Percentiles rank a stretch among this genome's conserved stretches.
Evolutionary conservation across 228 moss, liverwort and hornwort species (phyloP).

Genomic region (Sphagnum fallax): DNA sequence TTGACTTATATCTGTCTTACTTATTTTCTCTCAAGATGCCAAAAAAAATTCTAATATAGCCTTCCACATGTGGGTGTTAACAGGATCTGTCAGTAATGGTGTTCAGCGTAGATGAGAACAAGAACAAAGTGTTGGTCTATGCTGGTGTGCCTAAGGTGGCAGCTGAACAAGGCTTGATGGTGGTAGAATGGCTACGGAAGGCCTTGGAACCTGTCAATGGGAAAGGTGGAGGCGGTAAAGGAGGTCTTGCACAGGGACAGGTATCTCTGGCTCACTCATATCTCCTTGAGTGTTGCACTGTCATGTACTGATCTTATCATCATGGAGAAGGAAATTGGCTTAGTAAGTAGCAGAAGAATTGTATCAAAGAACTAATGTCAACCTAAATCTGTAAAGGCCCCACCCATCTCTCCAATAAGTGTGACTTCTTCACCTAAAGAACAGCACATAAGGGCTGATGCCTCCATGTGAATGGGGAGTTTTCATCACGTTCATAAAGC

Average conservation of each 20-base stretch:
- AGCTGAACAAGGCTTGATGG: constrained; percentile 37
- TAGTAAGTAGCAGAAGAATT: too few species aligned
- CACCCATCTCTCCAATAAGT: too few species aligned
- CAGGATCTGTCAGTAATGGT: constrained; percentile 54
- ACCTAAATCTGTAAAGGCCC: too few species aligned
- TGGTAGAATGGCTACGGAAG: constrained; percentile 45
- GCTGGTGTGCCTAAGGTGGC: constrained; percentile 49
- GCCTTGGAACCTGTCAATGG: constrained; percentile 48
- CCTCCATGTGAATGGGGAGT: too few species aligned
- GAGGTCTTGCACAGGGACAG: constrained; percentile 58
- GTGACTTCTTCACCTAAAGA: too few species aligned
- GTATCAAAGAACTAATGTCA: too few species aligned
- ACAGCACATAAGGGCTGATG: too few species aligned
- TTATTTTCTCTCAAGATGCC: background rate
- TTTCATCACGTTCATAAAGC: too few species aligned
- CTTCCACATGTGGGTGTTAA: constrained; percentile 2
- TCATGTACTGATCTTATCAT: too few species aligned
- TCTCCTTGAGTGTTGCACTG: too few species aligned
- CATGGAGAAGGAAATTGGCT: too few species aligned
- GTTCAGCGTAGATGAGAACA: constrained; percentile 49
- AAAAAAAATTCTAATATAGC: background rate
- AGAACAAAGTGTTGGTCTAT: constrained; percentile 58
- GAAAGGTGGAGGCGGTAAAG: constrained; percentile 60
- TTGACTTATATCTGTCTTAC: too few species aligned
- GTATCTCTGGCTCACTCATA: constrained; percentile 2